Evolutionary conservation across 768 basidiomycete genomes (phyloP), one percentile per base, ranked within the genome.

Genomic region (Hortiboletus flavorubellus): DNA sequence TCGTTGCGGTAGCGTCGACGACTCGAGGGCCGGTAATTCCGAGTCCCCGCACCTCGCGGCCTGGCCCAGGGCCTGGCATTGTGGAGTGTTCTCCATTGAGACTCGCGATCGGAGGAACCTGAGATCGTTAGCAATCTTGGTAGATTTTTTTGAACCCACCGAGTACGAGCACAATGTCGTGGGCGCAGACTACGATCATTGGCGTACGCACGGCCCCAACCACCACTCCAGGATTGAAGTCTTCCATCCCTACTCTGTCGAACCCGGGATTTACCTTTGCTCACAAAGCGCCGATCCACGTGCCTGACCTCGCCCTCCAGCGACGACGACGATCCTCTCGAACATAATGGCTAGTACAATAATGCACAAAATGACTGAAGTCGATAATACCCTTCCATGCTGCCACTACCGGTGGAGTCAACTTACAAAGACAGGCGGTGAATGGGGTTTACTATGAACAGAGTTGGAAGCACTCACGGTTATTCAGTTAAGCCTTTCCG

Each of bases 201-300:
- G 76, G 56, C 62, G 72, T 31, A 64, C 63, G 14, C 68, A 73
- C 23, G 29, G 77, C 10, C 82, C 85, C 72, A 84, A 86, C 73
- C 80, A 5, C 82, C 84, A 0, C 81, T 85, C 62, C n/a, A n/a
- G n/a, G n/a, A 85, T 91, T 69, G 80, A 84, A 58, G 66, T 79
- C 33, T 79, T 78, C 62, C 75, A 83, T 62, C 67, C 69, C 2
- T 70, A 70, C 14, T 91, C 91, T 68, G 72, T 86, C 48, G 54
- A 68, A 6, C 55, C 77, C 79, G 9, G 80, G 77, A 7, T 86
- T 84, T 67, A 85, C 85, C 1, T 83, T 91, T 59, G 88, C 89
- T 12, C 89, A 92, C 62, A 90, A 92, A 70, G 91, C 87, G 4
- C 87, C 87, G 0, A 74, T 91, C 2, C 89, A 83, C 68, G 74